phyloP scores from a whole-genome alignment of 345 rosid genomes.

The Moricandia arvensis region DNA sequence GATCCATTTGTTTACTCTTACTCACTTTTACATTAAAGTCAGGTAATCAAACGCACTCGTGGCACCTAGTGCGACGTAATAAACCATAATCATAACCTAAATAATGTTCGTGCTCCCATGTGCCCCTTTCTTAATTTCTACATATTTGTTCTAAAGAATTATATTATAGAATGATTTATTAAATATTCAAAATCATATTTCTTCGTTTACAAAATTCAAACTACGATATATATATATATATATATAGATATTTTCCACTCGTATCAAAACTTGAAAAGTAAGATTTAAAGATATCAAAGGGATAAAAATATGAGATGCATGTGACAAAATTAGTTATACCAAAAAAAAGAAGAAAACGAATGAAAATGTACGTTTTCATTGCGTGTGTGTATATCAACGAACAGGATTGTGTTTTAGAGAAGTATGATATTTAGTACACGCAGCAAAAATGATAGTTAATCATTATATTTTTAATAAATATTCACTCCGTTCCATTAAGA shows the following conservation, averaged over 20 bases:
- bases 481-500: too few species aligned
- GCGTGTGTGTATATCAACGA: not conserved
- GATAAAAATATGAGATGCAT: not conserved
- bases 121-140: not conserved
- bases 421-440: too few species aligned
- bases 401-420: not conserved
- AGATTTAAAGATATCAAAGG: not conserved
- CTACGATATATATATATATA: too few species aligned
- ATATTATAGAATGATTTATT: not conserved
- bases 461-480: too few species aligned
- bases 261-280: not conserved
- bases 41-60: constrained; percentile 45
- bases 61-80: constrained; percentile 31
- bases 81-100: constrained; percentile 12
- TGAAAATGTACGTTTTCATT: not conserved
- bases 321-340: not conserved
- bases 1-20: constrained; percentile 9
- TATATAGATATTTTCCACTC: not conserved
- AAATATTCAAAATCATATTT: too few species aligned
- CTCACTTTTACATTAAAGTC: constrained; percentile 11
- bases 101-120: constrained; percentile 31
- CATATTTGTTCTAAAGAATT: not conserved
- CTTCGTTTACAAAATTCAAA: not conserved
- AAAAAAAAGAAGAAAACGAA: not conserved
- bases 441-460: not conserved